Base-by-base conservation (phyloP, 1,284 basidiomycete genomes). In the Microbotryum intermedium region DNA sequence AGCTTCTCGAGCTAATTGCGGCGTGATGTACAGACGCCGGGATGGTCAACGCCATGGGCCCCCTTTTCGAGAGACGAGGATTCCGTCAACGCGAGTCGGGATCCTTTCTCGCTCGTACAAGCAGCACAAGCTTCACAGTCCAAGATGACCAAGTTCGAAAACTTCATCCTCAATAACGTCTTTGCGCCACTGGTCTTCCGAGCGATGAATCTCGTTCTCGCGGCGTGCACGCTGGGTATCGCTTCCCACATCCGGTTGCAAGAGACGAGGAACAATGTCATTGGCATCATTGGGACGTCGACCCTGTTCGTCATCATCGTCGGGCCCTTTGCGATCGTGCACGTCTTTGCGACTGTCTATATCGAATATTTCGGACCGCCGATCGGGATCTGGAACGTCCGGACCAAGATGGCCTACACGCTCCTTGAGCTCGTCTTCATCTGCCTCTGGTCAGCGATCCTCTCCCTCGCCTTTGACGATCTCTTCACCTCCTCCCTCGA, bases 311-410 rank as follows among this genome's bases (percentile, higher is more conserved):
- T 89, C 56, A 88, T 94, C 69, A 85, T 93, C 55, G 90, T 91
- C 72, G 85, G 87, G 6, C 87, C 89, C 9, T 75, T 88, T 58
- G 91, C 88, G 5, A 78, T 94, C 42, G 78, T 88, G 2, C 90
- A 94, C 77, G 89, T 93, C 64, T 83, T 91, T 79, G 77, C 81
- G 50, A 86, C 87, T 44, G 83, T 91, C 44, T 73, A 73, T 60
- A 79, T 89, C 57, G 90, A 94, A 76, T 94, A 94, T 75, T 90
- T 91, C 72, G 87, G 90, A 48, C 83, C 87, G 42, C 90, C 91
- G 4, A 80, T 94, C 47, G 91, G 90, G 16, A 79, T 94, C 30
- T 94, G 91, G 91, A 80, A 81, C 57, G 89, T 89, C 25, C 88
- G 87, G 39, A 81, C 77, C 58, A 91, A 91, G 64, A 68, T 69